Percentiles rank a stretch among this genome's conserved stretches.
Conservation (phyloP, 2,329 filamentous ascomycete genomes). For the Gyromitra esculenta region DNA sequence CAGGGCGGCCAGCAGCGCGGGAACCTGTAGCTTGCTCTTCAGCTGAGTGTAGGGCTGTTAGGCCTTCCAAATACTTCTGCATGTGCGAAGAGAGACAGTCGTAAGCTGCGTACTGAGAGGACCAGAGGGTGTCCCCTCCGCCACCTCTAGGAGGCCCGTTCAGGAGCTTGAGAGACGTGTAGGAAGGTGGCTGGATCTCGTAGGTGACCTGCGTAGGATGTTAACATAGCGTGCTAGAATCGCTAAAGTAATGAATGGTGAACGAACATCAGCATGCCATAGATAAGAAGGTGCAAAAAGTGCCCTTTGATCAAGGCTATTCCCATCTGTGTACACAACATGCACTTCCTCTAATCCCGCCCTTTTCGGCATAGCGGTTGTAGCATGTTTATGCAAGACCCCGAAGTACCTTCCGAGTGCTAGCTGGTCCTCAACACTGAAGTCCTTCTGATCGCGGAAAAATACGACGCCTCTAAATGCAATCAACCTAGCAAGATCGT, state of each 20-base stretch:
- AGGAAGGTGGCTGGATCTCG: conserved; percentile 68
- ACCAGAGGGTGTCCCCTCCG: conserved; percentile 69
- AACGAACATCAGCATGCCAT: conserved; percentile 67
- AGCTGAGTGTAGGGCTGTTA: conserved; percentile 68
- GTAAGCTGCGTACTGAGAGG: conserved; percentile 69
- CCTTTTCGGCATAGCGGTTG: conserved; percentile 65
- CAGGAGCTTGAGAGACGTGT: conserved; percentile 68
- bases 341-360: conserved; percentile 68
- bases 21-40: conserved; percentile 67
- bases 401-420: conserved; percentile 67
- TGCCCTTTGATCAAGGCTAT: conserved; percentile 66
- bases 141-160: conserved; percentile 67
- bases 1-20: conserved; percentile 64
- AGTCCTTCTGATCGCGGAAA: conserved; percentile 67
- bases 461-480: conserved; percentile 69
- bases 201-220: conserved; percentile 65
- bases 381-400: conserved; percentile 67
- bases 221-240: conserved; percentile 47
- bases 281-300: conserved; percentile 68
- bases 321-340: conserved; percentile 67
- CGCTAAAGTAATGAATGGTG: background rate
- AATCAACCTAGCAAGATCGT: conserved; percentile 67
- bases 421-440: conserved; percentile 67
- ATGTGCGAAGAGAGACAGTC: conserved; percentile 67
- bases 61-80: conserved; percentile 69